Evolutionary conservation across 2,329 filamentous ascomycete genomes (phyloP).

Genomic region (Sphaerulina vaccinii): DNA sequence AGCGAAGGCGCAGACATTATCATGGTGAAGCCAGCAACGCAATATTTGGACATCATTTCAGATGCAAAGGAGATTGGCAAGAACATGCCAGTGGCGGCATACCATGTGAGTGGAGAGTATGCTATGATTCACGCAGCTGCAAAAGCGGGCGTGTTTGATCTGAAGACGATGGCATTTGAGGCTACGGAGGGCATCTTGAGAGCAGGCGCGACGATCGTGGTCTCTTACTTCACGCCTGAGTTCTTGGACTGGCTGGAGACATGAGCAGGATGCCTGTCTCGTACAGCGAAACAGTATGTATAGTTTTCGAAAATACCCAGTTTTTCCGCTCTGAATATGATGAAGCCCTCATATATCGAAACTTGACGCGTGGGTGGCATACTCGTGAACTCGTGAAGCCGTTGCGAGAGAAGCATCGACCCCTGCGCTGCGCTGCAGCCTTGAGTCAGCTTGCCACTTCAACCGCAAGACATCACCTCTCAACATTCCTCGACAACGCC

Average conservation of each 20-base stretch:
- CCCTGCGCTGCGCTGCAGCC: background rate
- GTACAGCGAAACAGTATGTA: constrained; percentile 10
- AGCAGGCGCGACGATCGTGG: constrained; percentile 87
- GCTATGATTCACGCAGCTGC: constrained; percentile 96
- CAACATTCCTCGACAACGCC: background rate
- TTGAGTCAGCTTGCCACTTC: background rate
- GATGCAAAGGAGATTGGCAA: constrained; percentile 93
- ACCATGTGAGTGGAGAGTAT: constrained; percentile 95
- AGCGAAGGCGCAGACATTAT: constrained; percentile 94
- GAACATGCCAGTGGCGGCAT: constrained; percentile 89
- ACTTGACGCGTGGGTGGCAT: too few species aligned
- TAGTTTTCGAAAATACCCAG: background rate
- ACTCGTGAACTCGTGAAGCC: too few species aligned
- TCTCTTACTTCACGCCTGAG: constrained; percentile 90
- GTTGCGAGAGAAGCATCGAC: background rate
- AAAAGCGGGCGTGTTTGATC: constrained; percentile 92
- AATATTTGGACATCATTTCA: constrained; percentile 95
- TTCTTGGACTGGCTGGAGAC: constrained; percentile 62
- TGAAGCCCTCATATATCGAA: too few species aligned
- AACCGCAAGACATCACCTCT: background rate
- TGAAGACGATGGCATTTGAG: constrained; percentile 93
- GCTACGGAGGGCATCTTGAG: constrained; percentile 89
- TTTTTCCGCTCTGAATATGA: constrained; percentile 5
- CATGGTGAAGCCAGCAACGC: constrained; percentile 97
- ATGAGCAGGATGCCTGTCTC: constrained; percentile 12